These are phyloP conservation scores for Tetrapisispora fleetii DNA, from an alignment of 805 yeast genomes.

Conservation along the genomic window DNA sequence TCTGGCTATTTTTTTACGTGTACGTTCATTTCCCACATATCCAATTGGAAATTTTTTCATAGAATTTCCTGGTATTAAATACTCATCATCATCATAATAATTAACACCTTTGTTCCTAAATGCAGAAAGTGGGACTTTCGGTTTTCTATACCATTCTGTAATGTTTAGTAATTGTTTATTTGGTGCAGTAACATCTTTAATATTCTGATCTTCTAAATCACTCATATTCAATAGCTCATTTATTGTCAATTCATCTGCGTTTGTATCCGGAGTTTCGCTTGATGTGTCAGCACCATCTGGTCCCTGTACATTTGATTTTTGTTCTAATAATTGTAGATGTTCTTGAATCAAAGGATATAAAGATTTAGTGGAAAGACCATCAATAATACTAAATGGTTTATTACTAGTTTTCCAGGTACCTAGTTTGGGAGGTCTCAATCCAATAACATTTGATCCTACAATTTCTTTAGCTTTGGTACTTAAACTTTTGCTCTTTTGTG, in stretches of 20 bases:
- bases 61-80: conserved; percentile 21
- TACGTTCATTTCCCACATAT: conserved; percentile 28
- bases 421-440: conserved; percentile 80
- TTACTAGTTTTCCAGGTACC: conserved; percentile 86
- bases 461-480: conserved; percentile 88
- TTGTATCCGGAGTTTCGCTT: conserved; percentile 8
- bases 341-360: conserved; percentile 42
- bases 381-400: conserved; percentile 88
- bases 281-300: conserved; percentile 7
- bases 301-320: conserved; percentile 18
- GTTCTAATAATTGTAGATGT: conserved; percentile 21
- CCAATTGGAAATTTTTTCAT: conserved; percentile 29
- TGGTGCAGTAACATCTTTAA: conserved; percentile 38
- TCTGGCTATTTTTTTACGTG: conserved; percentile 28
- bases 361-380: conserved; percentile 85
- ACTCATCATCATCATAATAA: conserved; percentile 26
- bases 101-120: conserved; percentile 69
- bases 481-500: conserved; percentile 41
- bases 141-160: conserved; percentile 32
- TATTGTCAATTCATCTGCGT: conserved; percentile 37
- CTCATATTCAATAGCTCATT: conserved; percentile 85
- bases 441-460: conserved; percentile 74
- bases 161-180: conserved; percentile 26
- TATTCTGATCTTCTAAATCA: conserved; percentile 65
- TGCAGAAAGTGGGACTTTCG: conserved; percentile 75